phyloP scores from a whole-genome alignment of 768 basidiomycete genomes.

The Trametes cubensis region DNA sequence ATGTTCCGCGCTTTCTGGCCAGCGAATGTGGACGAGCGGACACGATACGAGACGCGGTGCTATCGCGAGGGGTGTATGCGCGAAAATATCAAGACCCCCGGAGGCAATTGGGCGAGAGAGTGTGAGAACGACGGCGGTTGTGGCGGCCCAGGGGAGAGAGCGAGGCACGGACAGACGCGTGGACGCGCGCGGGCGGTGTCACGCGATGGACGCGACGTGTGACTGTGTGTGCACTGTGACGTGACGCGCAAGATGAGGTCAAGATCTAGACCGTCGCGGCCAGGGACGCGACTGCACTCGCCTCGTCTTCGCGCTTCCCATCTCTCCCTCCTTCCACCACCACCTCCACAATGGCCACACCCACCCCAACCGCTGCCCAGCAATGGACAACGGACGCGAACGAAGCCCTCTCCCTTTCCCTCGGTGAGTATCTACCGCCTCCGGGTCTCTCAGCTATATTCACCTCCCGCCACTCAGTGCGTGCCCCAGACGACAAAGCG shows the following conservation, averaged over 20 bases:
- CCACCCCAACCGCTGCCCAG: slow-evolving; percentile 35
- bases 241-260: slow-evolving; percentile 22
- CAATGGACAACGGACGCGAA: slow-evolving; percentile 80
- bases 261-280: slow-evolving; percentile 21
- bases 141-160: neutral
- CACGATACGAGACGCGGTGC: no score
- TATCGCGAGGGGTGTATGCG: neutral
- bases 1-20: no score
- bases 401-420: slow-evolving; percentile 70
- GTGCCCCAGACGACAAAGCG: slow-evolving; percentile 67
- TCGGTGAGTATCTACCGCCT: slow-evolving; percentile 53
- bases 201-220: slow-evolving; percentile 8
- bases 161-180: neutral
- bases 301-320: slow-evolving; percentile 11
- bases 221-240: slow-evolving; percentile 19
- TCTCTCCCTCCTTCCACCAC: slow-evolving; percentile 21
- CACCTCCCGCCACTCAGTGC: slow-evolving; percentile 48
- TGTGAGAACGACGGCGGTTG: neutral
- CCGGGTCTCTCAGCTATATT: slow-evolving; percentile 12
- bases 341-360: slow-evolving; percentile 16
- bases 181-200: slow-evolving; percentile 5
- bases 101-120: neutral
- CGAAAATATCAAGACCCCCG: neutral
- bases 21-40: no score
- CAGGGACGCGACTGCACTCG: slow-evolving; percentile 24